A percentile compares a stretch with the other conserved stretches of the same genome.
These are phyloP conservation scores for Blastocystis sp. DNA, from an alignment of 352 stramenopile species.

Conservation along the genomic window DNA sequence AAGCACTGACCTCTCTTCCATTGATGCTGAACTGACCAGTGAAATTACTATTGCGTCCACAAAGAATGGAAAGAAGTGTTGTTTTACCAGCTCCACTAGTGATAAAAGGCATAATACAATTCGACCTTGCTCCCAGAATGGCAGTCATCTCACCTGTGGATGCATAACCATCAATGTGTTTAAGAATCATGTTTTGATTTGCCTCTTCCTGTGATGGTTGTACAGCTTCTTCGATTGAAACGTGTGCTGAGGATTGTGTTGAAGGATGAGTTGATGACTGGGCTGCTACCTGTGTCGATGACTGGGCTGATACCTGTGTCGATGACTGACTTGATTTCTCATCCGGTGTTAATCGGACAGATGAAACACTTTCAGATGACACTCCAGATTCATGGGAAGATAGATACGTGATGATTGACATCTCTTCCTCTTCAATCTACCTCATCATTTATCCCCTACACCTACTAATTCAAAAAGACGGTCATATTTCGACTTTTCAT, in stretches of 20 bases:
- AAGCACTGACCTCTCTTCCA: neutral
- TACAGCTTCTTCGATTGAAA: no score
- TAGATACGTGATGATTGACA: neutral
- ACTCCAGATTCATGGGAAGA: neutral
- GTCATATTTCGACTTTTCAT: neutral
- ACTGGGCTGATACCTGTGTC: neutral
- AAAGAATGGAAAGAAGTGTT: constrained; percentile 50
- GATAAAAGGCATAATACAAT: neutral
- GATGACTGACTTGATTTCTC: neutral
- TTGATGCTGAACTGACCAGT: constrained; percentile 53
- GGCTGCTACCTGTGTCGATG: neutral
- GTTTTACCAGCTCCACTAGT: constrained; percentile 64
- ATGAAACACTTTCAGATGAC: no score
- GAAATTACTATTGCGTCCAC: constrained; percentile 45
- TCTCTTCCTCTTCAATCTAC: constrained; percentile 5
- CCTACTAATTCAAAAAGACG: neutral
- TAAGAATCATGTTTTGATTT: constrained; percentile 31
- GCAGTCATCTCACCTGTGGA: constrained; percentile 58
- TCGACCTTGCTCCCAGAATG: constrained; percentile 51
- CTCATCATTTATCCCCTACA: neutral
- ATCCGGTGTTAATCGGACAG: no score
- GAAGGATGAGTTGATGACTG: neutral
- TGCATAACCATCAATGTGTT: constrained; percentile 53
- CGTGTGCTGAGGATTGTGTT: no score
- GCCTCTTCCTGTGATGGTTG: no score